Evolutionary conservation across 2,329 filamentous ascomycete species (phyloP), one percentile per base, ranked within the genome.

Genomic region (Apiospora pterosperma): DNA sequence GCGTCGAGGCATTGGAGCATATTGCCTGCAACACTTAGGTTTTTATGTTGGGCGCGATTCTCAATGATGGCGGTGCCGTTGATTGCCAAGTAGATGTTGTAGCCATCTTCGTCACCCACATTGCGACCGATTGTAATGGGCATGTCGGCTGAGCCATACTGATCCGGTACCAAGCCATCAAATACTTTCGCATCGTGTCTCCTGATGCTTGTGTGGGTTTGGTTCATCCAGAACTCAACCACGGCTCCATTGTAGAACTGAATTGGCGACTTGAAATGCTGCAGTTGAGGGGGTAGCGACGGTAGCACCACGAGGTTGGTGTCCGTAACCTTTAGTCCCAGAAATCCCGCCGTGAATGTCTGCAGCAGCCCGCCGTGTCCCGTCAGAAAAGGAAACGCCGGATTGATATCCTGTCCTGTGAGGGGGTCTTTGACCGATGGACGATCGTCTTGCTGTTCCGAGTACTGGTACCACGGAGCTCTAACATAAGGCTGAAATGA

Each of bases 181-280:
- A 62, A 62, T 8, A 42, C 3, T 14, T 16, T 36, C 8, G 60
- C 60, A 16, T 62, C 60, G 39, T 42, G 39, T 25, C 60, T 19
- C 7, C 39, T 62, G 19, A 62, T 44, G 14, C 48, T 42, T 2
- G 60, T 62, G 8, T 62, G 60, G 5, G 60, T 62, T 6, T 41
- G 14, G 39, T 62, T 62, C 60, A 62, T 48, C 36, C 60, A 42
- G 60, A 62, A 62, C 60, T 42, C 60, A 6, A 62, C 25, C 36
- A 62, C 60, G 8, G 60, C 60, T 25, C 60, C 60, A 10, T 62
- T 62, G 25, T 62, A 62, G 39, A 62, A 62, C 25, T 62, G 60
- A 4, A 62, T 42, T 0, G 60, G 60, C 8, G 60, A 6, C n/a
- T 62, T 62, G 60, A 62, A 62, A 21, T 62, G 60, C 23, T 34